Base-by-base conservation (phyloP, 2,329 filamentous ascomycete genomes). In the Epichloe bromicola region DNA sequence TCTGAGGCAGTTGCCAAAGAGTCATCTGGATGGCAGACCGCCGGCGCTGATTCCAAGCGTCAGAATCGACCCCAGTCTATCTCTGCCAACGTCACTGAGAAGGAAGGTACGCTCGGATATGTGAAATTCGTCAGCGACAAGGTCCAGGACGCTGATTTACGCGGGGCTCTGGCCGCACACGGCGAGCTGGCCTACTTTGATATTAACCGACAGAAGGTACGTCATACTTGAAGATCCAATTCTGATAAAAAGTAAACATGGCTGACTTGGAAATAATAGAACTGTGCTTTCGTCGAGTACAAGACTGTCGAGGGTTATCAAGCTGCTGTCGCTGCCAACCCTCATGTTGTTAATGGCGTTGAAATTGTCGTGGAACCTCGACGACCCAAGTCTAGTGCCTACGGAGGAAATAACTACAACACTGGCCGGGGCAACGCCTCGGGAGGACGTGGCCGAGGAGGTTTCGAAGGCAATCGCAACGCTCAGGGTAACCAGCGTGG, bases 241-340 rank as follows among this genome's bases (percentile, higher is more conserved):
- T 33, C 8, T 8, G 11, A 43, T 15, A 1, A 38, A 12, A 5
- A 38, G 3, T 17, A n/a, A 34, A 38, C 5, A 15, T 41, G 44
- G 19, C 50, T 51, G 36, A 51, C 45, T 3, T 33, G 15, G 30
- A 48, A 41, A 30, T 48, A 40, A 30, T 64, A 95, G 91, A 96
- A 93, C 76, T 96, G 89, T 63, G 93, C 93, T 26, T 97, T 97
- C 64, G 88, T 96, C 54, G 93, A 98, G 67, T 98, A 93, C 69
- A 85, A 83, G 63, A 86, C 84, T 45, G 65, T 80, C 20, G 82
- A 89, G 51, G 88, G 82, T 45, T 96, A 95, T 70, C 79, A 88
- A 66, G 85, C 86, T 55, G 93, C 93, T 42, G 76, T 88, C 38
- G 79, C 79, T 54, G 85, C 84, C 59, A 97, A 94, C 72, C 91